Percentiles rank a stretch among this genome's conserved stretches.
Conservation (phyloP, 495 filamentous ascomycete species). For the Platismatia glauca region DNA sequence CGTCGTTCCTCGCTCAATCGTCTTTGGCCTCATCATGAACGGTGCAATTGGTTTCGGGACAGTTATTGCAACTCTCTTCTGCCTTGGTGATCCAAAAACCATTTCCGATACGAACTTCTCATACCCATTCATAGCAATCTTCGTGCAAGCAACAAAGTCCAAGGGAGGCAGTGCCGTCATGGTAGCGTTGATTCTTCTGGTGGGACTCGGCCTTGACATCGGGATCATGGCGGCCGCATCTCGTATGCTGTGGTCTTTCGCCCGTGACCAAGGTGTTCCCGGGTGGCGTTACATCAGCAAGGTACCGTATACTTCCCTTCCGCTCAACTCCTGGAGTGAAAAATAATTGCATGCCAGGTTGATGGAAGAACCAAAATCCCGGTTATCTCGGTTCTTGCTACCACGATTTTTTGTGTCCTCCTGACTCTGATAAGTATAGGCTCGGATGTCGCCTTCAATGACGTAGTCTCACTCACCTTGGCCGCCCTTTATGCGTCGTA, state of each 20-base stretch:
- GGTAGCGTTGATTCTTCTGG: constrained; percentile 28
- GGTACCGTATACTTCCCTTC: constrained; percentile 28
- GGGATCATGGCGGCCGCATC: constrained; percentile 42
- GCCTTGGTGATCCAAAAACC: constrained; percentile 24
- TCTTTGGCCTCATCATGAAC: constrained; percentile 36
- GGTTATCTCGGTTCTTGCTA: constrained; percentile 38
- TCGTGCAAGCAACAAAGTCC: constrained; percentile 27
- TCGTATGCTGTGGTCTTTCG: constrained; percentile 29
- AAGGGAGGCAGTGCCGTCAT: constrained; percentile 28
- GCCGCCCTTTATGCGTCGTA: constrained; percentile 31
- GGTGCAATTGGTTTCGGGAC: constrained; percentile 30
- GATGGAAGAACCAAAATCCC: constrained; percentile 46
- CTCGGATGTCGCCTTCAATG: constrained; percentile 40
- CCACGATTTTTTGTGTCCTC: constrained; percentile 34
- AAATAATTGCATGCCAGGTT: constrained; percentile 22
- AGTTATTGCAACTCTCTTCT: constrained; percentile 26
- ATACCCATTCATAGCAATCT: constrained; percentile 37
- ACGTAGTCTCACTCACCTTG: constrained; percentile 35
- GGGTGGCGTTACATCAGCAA: constrained; percentile 35
- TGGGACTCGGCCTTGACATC: constrained; percentile 35
- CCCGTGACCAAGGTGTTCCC: constrained; percentile 39
- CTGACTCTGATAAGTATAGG: constrained; percentile 41
- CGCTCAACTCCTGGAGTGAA: constrained; percentile 5
- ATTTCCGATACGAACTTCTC: constrained; percentile 20
- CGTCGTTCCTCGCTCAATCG: constrained; percentile 38